A percentile compares a stretch with the other conserved stretches of the same genome.
phyloP scores from a whole-genome alignment of 345 rosid species.

The Citrus unshiu region DNA sequence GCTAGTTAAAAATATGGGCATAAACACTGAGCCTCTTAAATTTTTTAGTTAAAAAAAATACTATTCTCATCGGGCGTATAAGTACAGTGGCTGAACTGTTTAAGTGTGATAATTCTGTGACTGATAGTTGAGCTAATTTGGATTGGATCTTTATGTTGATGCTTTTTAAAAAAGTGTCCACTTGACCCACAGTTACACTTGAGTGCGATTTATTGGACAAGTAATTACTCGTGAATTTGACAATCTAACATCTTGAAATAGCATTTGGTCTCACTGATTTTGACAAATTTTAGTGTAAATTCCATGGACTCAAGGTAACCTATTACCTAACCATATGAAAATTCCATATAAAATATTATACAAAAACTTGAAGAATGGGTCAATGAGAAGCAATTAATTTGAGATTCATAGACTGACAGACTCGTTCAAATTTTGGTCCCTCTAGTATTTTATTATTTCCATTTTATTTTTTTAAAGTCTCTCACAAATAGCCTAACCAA shows the following conservation, averaged over 20 bases:
- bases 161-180: too few relatives aligned
- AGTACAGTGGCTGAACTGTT: too few relatives aligned
- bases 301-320: not conserved
- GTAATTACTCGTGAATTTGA: not conserved
- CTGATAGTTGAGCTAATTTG: too few relatives aligned
- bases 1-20: too few relatives aligned
- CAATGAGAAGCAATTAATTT: not conserved
- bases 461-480: not conserved
- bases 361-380: not conserved
- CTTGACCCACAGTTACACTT: too few relatives aligned
- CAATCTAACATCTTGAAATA: not conserved
- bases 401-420: too few relatives aligned
- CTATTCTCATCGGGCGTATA: too few relatives aligned
- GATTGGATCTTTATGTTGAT: too few relatives aligned
- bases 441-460: not conserved
- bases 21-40: too few relatives aligned
- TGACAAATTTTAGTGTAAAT: not conserved
- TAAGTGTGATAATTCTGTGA: too few relatives aligned
- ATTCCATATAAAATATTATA: not conserved
- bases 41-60: too few relatives aligned
- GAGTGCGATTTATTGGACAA: not conserved
- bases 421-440: not conserved
- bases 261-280: not conserved
- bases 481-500: not conserved
- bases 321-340: not conserved